A percentile compares a stretch with the other conserved stretches of the same genome.
Evolutionary conservation across 1,139 yeast species (phyloP).

Genomic region (Yamadazyma diddensiae): DNA sequence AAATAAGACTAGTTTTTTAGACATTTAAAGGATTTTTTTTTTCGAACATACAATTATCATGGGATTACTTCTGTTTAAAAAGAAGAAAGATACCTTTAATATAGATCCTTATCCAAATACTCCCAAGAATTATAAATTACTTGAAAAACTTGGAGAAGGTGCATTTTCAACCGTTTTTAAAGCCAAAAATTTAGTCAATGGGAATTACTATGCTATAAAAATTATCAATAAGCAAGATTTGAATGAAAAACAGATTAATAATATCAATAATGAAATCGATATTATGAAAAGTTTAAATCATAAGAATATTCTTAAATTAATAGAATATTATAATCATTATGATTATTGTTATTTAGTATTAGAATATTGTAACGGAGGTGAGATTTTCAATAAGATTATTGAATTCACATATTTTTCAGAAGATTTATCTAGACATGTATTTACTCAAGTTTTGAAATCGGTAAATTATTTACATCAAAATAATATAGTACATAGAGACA

Average conservation of each 20-base stretch:
- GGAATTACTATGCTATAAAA: conserved; percentile 72
- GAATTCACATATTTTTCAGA: conserved; percentile 89
- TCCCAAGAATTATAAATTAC: conserved; percentile 23
- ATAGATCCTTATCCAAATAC: conserved; percentile 20
- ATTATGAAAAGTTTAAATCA: conserved; percentile 76
- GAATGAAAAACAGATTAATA: conserved; percentile 45
- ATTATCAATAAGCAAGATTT: conserved; percentile 69
- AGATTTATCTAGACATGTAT: conserved; percentile 78
- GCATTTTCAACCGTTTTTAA: conserved; percentile 87
- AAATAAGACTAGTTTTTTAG: too few relatives aligned
- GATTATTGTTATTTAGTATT: conserved; percentile 75
- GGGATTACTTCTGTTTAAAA: conserved; percentile 14
- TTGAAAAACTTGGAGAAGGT: conserved; percentile 64
- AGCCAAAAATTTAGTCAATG: conserved; percentile 44
- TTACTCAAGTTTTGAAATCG: conserved; percentile 80
- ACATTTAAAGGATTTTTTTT: too few relatives aligned
- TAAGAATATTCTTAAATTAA: conserved; percentile 67
- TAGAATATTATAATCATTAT: conserved; percentile 55
- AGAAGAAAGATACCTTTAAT: conserved; percentile 13
- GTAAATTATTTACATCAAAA: conserved; percentile 77
- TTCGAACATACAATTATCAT: conserved; percentile 1
- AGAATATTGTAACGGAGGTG: conserved; percentile 91
- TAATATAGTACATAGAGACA: conserved; percentile 92
- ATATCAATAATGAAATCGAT: conserved; percentile 79
- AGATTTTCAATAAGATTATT: conserved; percentile 89